phyloP scores from a whole-genome alignment of 2,329 filamentous ascomycete genomes.

The Chaetomiaceae sp. region DNA sequence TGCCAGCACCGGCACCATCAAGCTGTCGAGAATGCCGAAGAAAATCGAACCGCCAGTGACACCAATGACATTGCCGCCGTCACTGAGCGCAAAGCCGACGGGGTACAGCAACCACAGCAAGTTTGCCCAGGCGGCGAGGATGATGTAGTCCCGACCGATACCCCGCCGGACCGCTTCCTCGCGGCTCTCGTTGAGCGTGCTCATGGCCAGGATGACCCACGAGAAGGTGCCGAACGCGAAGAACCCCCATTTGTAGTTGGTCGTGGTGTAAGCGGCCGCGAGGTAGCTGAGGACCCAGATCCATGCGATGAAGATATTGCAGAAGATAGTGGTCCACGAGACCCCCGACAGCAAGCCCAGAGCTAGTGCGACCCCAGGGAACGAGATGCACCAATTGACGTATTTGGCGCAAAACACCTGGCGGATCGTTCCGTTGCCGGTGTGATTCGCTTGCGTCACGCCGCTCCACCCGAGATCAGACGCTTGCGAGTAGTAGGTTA shows the following conservation, averaged over 20 bases:
- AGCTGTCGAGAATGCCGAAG: neutral
- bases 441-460: neutral
- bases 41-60: neutral
- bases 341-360: neutral
- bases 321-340: neutral
- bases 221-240: neutral
- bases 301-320: neutral
- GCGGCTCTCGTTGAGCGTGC: constrained; percentile 1
- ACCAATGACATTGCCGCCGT: neutral
- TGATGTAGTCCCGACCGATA: neutral
- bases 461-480: neutral
- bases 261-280: too few species aligned
- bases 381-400: neutral
- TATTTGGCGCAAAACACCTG: neutral
- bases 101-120: neutral
- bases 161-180: too few species aligned
- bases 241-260: too few species aligned
- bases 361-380: neutral
- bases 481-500: neutral
- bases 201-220: neutral
- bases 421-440: neutral
- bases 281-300: neutral
- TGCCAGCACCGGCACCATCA: neutral
- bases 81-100: neutral
- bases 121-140: neutral